Base-by-base conservation (phyloP, 116 monocot genomes). In the Dioscorea cayenensis region DNA sequence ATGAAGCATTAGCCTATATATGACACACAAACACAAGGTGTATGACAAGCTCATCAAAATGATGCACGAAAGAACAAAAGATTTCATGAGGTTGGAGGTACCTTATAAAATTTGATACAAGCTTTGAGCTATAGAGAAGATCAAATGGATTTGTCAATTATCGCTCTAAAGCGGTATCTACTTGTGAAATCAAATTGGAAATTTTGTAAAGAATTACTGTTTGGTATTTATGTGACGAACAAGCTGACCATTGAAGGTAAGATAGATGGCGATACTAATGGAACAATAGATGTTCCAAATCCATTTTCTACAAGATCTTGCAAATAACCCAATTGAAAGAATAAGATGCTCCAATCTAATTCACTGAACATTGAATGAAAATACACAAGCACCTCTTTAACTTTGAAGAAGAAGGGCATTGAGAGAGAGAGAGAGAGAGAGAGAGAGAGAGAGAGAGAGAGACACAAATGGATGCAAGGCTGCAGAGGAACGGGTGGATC, bases 121-220 rank as follows among this genome's bases (percentile, higher is more conserved):
- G 36, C 22, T 87, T 83, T 36, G 79, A 59, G 58, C 79, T 85
- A 77, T 68, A 80, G 52, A 87, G 90, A 68, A 89, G 58, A 77
- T 94, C 93, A 79, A 94, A 94, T 28, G 93, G 93, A 76, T 94
- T 94, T 63, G 63, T 77, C 66, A 86, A 78, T 43, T 84, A 84
- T 35, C 52, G 61, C 61, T 75, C 67, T 28, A 17, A 70, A 79
- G 70, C 37, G 37, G 37, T 49, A 66, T 25, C 65, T 72, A 51
- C 82, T 89, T 88, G 84, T 63, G 60, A 72, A 81, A 62, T 20
- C 74, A 8, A 65, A 37, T 28, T 4, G 16, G 21, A 65, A 37
- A 7, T 4, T 37, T 37, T 37, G 7, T 37, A 4, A 3, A 37
- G 37, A 37, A 7, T 37, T 37, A 4, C 37, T 37, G 3, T 37